Evolutionary conservation across 2,329 filamentous ascomycete genomes (phyloP).

Genomic region (Magnaporthiopsis rhizophila): DNA sequence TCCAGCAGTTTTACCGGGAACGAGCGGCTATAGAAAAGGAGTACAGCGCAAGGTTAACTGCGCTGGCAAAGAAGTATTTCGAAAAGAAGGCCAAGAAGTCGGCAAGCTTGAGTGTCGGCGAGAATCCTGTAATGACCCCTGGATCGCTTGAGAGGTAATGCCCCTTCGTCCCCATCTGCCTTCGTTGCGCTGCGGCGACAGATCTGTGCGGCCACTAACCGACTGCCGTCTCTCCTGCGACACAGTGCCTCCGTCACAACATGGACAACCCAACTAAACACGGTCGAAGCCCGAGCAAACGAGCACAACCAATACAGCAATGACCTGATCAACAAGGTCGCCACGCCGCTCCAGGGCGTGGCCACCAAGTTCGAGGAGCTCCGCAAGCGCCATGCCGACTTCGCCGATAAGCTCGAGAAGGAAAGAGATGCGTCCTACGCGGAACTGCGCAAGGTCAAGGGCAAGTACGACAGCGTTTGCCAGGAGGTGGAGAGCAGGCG

Average conservation of each 20-base stretch:
- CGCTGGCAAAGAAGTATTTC: constrained; percentile 90
- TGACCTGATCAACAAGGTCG: constrained; percentile 71
- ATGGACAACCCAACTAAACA: constrained; percentile 89
- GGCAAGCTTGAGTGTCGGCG: constrained; percentile 76
- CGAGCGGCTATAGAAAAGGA: constrained; percentile 93
- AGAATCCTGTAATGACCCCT: constrained; percentile 85
- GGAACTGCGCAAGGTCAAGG: constrained; percentile 84
- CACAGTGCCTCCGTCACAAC: constrained; percentile 84
- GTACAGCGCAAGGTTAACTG: constrained; percentile 80
- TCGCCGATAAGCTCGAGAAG: constrained; percentile 78
- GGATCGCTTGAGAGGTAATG: constrained; percentile 80
- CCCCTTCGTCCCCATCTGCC: not conserved
- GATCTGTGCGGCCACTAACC: not conserved
- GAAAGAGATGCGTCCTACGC: constrained; percentile 79
- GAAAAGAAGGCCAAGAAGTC: constrained; percentile 90
- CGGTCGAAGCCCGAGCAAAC: constrained; percentile 76
- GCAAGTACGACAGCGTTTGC: constrained; percentile 85
- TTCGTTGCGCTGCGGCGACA: not conserved
- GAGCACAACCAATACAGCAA: constrained; percentile 83
- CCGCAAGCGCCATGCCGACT: constrained; percentile 84
- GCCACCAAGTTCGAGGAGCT: constrained; percentile 77
- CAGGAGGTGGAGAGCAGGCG: constrained; percentile 91
- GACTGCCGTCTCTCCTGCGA: not conserved
- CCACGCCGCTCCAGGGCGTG: constrained; percentile 75
- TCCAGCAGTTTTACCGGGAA: constrained; percentile 96